Evolutionary conservation across 2,329 filamentous ascomycete species (phyloP), one percentile per base, ranked within the genome.

Genomic region (Fusarium sp.): DNA sequence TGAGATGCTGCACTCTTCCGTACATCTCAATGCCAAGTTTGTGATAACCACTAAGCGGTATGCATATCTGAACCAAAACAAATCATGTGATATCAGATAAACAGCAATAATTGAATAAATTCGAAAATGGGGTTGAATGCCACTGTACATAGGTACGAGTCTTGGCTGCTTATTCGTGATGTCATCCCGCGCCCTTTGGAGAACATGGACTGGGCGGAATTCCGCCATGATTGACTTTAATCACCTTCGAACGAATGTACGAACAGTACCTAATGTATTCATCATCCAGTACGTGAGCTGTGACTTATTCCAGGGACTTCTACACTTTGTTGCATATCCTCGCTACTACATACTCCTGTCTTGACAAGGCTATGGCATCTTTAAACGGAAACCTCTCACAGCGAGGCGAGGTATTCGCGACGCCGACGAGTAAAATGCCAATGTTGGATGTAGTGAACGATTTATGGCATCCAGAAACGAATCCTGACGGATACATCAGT

Each of bases 211-310:
- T n/a, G 13, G 7, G 5, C 18, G 19, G 9, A 25, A 3, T 21
- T 25, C 16, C 18, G 18, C n/a, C 3, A 9, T 5, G n/a, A 6
- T 1, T 33, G 2, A n/a, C 8, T 6, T 16, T 11, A 19, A 15
- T 25, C 18, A 25, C 6, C 32, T 21, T 23, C 3, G 7, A 46
- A 28, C 6, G 7, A 19, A 23, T 18, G 13, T 9, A 6, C 8
- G 18, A 46, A 46, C 5, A 46, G 2, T 9, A 15, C 6, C 5
- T 46, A 5, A 4, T 28, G 4, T 13, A 15, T 21, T 9, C 11
- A 21, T 9, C 18, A 28, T 7, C 23, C 18, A 9, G 8, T 13
- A 9, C 11, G 7, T 0, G 12, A 19, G 4, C 6, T 9, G 23
- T 13, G 43, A 28, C 13, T 19, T 6, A 9, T 6, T 19, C 3